Percentiles rank a stretch among this genome's conserved stretches.
phyloP scores from a whole-genome alignment of 257 asterid genomes.

The Mentha longifolia region DNA sequence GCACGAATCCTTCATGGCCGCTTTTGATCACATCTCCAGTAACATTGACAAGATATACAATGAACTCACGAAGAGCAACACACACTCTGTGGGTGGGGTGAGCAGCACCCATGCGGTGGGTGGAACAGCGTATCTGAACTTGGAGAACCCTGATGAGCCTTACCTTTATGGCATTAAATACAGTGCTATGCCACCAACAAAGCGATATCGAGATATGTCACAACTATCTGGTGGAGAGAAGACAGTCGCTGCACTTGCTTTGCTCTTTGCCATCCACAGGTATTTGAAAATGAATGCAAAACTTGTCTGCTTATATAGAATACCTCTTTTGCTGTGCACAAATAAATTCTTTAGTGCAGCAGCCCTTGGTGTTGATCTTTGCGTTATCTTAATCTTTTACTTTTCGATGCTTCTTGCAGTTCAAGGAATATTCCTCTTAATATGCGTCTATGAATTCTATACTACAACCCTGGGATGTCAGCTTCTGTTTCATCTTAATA shows the following conservation, averaged over 20 bases:
- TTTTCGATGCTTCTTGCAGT: slow-evolving; percentile 5
- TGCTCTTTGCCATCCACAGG: slow-evolving; percentile 97
- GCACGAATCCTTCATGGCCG: slow-evolving; percentile 85
- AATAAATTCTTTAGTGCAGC: background rate
- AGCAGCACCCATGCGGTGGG: slow-evolving; percentile 91
- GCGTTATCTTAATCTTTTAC: background rate
- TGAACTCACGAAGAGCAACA: slow-evolving; percentile 83
- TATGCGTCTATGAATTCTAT: background rate
- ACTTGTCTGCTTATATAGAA: background rate
- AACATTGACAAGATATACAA: slow-evolving; percentile 91
- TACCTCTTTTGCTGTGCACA: background rate
- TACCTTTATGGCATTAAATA: slow-evolving; percentile 90
- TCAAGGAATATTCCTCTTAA: background rate
- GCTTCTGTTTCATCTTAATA: slow-evolving; percentile 6
- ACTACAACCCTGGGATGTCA: slow-evolving; percentile 3
- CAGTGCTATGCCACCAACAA: slow-evolving; percentile 99
- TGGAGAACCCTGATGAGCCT: slow-evolving; percentile 96
- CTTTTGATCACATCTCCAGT: slow-evolving; percentile 81
- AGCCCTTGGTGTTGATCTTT: slow-evolving; percentile 5
- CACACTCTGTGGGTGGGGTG: slow-evolving; percentile 57
- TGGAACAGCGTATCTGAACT: slow-evolving; percentile 88
- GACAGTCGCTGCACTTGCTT: slow-evolving; percentile 98
- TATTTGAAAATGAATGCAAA: slow-evolving; percentile 34
- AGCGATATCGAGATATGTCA: slow-evolving; percentile 91
- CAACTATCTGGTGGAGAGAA: slow-evolving; percentile 99